phyloP scores from a whole-genome alignment of 2,329 filamentous ascomycete species.

The Hymenoscyphus occultus region DNA sequence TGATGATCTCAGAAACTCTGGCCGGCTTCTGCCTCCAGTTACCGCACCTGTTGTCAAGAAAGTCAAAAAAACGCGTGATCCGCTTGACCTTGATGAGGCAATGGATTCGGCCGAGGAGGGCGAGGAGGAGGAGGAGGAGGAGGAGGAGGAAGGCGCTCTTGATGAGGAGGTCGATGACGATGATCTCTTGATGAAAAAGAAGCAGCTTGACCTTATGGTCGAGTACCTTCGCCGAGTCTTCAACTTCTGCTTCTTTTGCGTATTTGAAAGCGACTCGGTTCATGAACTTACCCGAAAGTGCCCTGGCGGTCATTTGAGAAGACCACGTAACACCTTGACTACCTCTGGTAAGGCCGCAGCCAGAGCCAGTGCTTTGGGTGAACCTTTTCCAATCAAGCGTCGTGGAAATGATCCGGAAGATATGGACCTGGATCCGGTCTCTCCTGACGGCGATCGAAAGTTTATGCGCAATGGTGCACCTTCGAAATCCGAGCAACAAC shows the following conservation, averaged over 20 bases:
- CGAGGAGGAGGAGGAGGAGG: conserved; percentile 75
- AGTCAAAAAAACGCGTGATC: conserved; percentile 56
- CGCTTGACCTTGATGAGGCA: conserved; percentile 56
- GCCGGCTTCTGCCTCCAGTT: conserved; percentile 68
- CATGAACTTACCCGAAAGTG: conserved; percentile 96
- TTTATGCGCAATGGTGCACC: conserved; percentile 57
- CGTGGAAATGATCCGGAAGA: conserved; percentile 45
- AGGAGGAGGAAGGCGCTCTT: conserved; percentile 58
- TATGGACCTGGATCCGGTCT: conserved; percentile 57
- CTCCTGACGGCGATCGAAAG: conserved; percentile 70
- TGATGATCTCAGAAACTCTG: conserved; percentile 72
- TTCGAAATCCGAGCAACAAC: conserved; percentile 82
- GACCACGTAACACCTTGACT: conserved; percentile 82
- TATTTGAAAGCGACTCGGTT: conserved; percentile 96
- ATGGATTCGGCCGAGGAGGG: conserved; percentile 62
- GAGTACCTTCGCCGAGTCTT: conserved; percentile 96
- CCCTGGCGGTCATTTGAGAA: conserved; percentile 91
- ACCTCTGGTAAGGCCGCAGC: conserved; percentile 81
- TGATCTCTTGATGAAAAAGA: conserved; percentile 87
- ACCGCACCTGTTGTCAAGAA: conserved; percentile 60
- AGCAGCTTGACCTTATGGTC: conserved; percentile 91
- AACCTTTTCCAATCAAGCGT: conserved; percentile 82
- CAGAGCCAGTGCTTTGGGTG: conserved; percentile 75
- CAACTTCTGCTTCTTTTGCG: conserved; percentile 99
- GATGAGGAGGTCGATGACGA: conserved; percentile 87